phyloP scores from a whole-genome alignment of 495 filamentous ascomycete genomes.

The Penicillium canescens region DNA sequence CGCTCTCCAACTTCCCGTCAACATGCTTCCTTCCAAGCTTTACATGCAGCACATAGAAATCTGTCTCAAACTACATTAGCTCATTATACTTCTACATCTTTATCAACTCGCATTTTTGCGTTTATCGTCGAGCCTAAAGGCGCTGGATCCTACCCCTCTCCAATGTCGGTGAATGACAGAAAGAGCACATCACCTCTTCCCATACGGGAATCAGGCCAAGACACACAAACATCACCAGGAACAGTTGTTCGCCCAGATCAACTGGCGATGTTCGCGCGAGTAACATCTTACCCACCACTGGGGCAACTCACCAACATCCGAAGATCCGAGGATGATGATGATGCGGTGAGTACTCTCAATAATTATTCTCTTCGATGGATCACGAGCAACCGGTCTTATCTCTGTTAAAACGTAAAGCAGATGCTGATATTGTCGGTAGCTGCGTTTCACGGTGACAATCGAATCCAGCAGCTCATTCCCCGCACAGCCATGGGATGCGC shows the following conservation, averaged over 20 bases:
- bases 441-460: slow-evolving; percentile 69
- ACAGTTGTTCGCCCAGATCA: slow-evolving; percentile 44
- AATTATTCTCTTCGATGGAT: background rate
- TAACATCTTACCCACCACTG: slow-evolving; percentile 64
- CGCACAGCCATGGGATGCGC: slow-evolving; percentile 65
- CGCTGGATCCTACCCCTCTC: slow-evolving; percentile 6
- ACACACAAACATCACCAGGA: slow-evolving; percentile 16
- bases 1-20: slow-evolving; percentile 4
- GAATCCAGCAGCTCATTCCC: slow-evolving; percentile 59
- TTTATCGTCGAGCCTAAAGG: background rate
- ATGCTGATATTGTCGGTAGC: slow-evolving; percentile 23
- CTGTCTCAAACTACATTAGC: background rate
- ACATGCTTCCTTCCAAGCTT: slow-evolving; percentile 4
- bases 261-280: slow-evolving; percentile 50
- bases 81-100: no score
- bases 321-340: slow-evolving; percentile 26
- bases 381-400: background rate
- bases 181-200: slow-evolving; percentile 24
- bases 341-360: slow-evolving; percentile 27
- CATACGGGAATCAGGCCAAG: slow-evolving; percentile 16
- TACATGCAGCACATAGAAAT: background rate
- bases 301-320: slow-evolving; percentile 65
- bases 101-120: no score
- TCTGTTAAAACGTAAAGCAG: background rate
- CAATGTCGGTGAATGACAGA: slow-evolving; percentile 24